Evolutionary conservation across 2,329 filamentous ascomycete species (phyloP), one percentile per base, ranked within the genome.

Genomic region (Fusarium succisae): DNA sequence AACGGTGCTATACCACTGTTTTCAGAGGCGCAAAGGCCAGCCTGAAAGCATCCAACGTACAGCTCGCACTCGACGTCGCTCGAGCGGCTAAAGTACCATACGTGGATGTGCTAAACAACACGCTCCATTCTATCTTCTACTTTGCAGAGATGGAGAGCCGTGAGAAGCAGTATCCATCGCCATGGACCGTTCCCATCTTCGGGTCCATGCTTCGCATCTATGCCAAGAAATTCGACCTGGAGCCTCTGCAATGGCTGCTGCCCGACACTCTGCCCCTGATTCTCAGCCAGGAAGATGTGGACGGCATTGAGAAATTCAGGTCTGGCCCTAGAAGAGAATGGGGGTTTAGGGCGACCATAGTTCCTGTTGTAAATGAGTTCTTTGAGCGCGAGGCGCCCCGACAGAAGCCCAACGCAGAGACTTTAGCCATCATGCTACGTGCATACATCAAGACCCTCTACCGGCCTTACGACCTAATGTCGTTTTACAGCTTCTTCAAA

Each of bases 11-110:
- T 79, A 86, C 91, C 2, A 90, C 91, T 35, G 84, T 98, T 39
- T 87, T 97, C 47, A 89, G 91, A 66, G 92, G 92, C 38, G 92
- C 93, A 58, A 94, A 94, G 74, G 79, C 80, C 8, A 85, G 85
- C 26, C 81, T 85, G 30, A 87, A 93, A 69, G 83, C 86, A 9
- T 80, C 84, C 7, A 86, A 86, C 32, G 84, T 94, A n/a, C 63
- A 70, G 22, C 76, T 76, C 38, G 78, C 81, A 3, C 70, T 83
- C 35, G 83, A 82, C 17, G 76, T 84, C 3, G 82, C 81, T 48
- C 83, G 84, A 38, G 86, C 92, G 50, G 85, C 92, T 57, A 80
- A 86, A 9, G 84, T 84, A 51, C 74, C 86, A 5, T 68, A 76
- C 22, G 73, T 79, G 6, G 78, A 81, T 24, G 77, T 84, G 22